Conservation (phyloP, 768 basidiomycete species). For the Russula foetens region DNA sequence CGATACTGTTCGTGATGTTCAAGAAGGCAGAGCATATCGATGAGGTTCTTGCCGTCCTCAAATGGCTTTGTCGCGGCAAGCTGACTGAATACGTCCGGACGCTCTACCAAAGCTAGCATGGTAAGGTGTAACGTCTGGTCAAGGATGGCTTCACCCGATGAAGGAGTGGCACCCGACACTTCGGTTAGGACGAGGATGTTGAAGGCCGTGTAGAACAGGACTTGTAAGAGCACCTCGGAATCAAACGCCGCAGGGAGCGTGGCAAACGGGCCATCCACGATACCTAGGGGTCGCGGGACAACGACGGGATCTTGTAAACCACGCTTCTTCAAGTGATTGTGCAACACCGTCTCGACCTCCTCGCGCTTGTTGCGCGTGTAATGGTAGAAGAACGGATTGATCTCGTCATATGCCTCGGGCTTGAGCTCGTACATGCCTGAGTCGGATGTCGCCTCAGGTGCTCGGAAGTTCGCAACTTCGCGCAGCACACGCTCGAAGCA, state of each 20-base stretch:
- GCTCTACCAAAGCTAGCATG: constrained; percentile 78
- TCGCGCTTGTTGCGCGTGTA: constrained; percentile 91
- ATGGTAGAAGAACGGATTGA: constrained; percentile 94
- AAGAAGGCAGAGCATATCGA: constrained; percentile 66
- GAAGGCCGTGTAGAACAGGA: constrained; percentile 76
- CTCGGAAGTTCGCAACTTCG: constrained; percentile 73
- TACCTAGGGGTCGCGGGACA: constrained; percentile 61
- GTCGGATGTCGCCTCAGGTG: constrained; percentile 72
- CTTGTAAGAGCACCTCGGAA: constrained; percentile 63
- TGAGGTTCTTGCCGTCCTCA: constrained; percentile 50
- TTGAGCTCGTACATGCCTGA: constrained; percentile 84
- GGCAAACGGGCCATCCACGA: constrained; percentile 62
- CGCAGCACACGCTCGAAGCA: constrained; percentile 72
- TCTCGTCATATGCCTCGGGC: constrained; percentile 73
- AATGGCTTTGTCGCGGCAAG: constrained; percentile 49
- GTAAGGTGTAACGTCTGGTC: constrained; percentile 83
- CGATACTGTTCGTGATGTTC: constrained; percentile 69
- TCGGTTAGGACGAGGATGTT: constrained; percentile 67
- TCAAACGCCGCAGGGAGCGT: constrained; percentile 56
- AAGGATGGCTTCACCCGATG: constrained; percentile 81
- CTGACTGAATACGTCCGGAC: constrained; percentile 50
- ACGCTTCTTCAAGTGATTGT: constrained; percentile 57
- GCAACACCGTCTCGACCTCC: constrained; percentile 75
- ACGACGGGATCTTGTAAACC: constrained; percentile 61
- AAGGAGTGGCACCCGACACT: constrained; percentile 47